A percentile compares a stretch with the other conserved stretches of the same genome.
Conservation (phyloP, 495 filamentous ascomycete genomes). For the Xylaria nigripes region DNA sequence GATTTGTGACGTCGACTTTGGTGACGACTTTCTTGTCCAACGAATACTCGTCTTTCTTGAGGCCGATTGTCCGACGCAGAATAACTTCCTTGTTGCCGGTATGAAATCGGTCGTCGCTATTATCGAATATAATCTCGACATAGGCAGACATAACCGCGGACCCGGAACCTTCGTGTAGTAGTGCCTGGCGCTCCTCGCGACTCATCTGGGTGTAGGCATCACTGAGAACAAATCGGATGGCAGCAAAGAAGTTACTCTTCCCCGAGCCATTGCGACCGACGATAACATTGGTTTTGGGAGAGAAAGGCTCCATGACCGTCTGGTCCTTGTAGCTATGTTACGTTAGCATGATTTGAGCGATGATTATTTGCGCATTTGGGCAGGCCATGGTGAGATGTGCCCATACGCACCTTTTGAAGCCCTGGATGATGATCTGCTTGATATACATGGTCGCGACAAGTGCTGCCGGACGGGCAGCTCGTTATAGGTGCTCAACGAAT, state of each 20-base stretch:
- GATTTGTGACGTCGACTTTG: conserved; percentile 88
- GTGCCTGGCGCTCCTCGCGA: conserved; percentile 88
- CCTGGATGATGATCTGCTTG: conserved; percentile 99
- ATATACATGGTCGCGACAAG: conserved; percentile 71
- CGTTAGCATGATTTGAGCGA: conserved; percentile 12
- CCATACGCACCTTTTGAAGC: conserved; percentile 84
- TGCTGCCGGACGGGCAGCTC: conserved; percentile 29
- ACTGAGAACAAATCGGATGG: conserved; percentile 95
- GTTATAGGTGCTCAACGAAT: conserved; percentile 16
- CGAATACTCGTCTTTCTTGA: conserved; percentile 98
- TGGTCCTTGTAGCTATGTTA: conserved; percentile 89
- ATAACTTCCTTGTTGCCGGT: conserved; percentile 87
- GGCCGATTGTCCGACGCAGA: conserved; percentile 84
- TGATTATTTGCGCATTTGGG: neutral
- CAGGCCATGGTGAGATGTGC: neutral
- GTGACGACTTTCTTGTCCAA: conserved; percentile 93
- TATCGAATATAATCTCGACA: conserved; percentile 98
- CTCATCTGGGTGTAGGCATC: conserved; percentile 96
- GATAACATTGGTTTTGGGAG: conserved; percentile 95
- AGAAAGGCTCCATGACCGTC: conserved; percentile 97
- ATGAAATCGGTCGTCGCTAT: conserved; percentile 90
- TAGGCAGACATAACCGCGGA: conserved; percentile 98
- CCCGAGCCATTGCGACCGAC: conserved; percentile 98
- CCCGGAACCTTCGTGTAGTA: conserved; percentile 93
- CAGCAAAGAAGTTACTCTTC: conserved; percentile 99